Evolutionary conservation across 352 stramenopile genomes (phyloP).

Genomic region (Phytophthora nicotianae): DNA sequence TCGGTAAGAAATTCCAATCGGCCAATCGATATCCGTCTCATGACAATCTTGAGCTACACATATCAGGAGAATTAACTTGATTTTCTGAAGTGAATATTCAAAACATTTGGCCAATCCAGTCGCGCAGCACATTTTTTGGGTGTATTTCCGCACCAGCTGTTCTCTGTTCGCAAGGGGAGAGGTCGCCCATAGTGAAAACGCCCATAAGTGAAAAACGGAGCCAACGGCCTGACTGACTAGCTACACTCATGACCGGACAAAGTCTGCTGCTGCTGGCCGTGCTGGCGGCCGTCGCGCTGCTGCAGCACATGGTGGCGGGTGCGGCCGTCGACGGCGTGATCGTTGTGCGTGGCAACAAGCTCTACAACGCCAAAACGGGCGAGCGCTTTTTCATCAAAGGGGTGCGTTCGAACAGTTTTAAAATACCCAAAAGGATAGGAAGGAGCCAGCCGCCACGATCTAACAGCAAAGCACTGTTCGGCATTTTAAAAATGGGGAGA

Average conservation of each 20-base stretch:
- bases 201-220: too few species aligned
- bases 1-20: too few species aligned
- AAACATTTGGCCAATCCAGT: too few species aligned
- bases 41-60: neutral
- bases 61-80: neutral
- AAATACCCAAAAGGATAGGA: slow-evolving; percentile 16
- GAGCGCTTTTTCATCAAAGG: slow-evolving; percentile 90
- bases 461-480: slow-evolving; percentile 27
- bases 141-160: slow-evolving; percentile 18
- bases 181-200: slow-evolving; percentile 22
- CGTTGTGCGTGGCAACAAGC: slow-evolving; percentile 86
- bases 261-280: slow-evolving; percentile 30
- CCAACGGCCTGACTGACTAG: slow-evolving; percentile 14
- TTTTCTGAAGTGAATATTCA: neutral
- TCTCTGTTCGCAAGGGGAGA: neutral
- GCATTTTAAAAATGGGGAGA: neutral
- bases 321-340: slow-evolving; percentile 54
- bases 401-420: slow-evolving; percentile 45
- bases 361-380: slow-evolving; percentile 83
- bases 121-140: slow-evolving; percentile 20
- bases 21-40: too few species aligned
- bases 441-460: slow-evolving; percentile 7
- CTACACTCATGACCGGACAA: slow-evolving; percentile 21
- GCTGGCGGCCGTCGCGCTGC: slow-evolving; percentile 25
- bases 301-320: slow-evolving; percentile 16